A percentile compares a stretch with the other conserved stretches of the same genome.
phyloP scores from a whole-genome alignment of 139 green algal species.

The Deuterostichococcus epilithicus region DNA sequence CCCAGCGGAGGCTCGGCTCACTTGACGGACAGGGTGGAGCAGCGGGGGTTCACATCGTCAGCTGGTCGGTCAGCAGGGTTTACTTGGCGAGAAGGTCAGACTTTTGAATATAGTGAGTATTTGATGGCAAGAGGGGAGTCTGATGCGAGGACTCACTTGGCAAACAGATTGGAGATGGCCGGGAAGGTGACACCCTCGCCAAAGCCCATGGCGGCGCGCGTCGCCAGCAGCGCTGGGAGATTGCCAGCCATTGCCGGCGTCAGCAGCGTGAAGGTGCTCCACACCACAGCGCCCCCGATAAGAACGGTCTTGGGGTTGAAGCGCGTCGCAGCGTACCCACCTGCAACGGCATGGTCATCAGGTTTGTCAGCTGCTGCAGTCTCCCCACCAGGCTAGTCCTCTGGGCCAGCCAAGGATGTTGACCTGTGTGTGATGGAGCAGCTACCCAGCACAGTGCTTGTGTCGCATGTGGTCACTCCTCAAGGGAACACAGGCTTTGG shows the following conservation, averaged over 20 bases:
- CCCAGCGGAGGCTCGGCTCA: too few relatives aligned
- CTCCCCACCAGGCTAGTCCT: constrained; percentile 22
- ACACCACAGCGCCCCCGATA: constrained; percentile 60
- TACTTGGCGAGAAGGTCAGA: too few relatives aligned
- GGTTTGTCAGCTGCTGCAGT: neutral
- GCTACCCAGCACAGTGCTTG: too few relatives aligned
- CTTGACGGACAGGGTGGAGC: too few relatives aligned
- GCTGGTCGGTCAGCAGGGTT: too few relatives aligned
- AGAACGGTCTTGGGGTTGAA: constrained; percentile 59
- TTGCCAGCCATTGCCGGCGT: constrained; percentile 45
- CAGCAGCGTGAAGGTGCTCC: constrained; percentile 70
- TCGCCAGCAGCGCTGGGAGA: constrained; percentile 26
- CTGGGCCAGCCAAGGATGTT: too few relatives aligned
- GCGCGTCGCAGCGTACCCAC: constrained; percentile 45
- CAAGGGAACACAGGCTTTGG: too few relatives aligned
- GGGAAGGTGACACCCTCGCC: constrained; percentile 82
- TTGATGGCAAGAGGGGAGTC: neutral
- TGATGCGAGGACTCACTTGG: constrained; percentile 7
- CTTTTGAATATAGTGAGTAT: neutral
- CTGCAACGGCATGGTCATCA: constrained; percentile 1
- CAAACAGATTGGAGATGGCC: constrained; percentile 61
- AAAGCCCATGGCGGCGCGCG: constrained; percentile 57
- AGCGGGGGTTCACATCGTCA: too few relatives aligned
- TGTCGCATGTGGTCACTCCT: too few relatives aligned
- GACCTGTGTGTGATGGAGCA: too few relatives aligned